phyloP scores from a whole-genome alignment of 345 rosid genomes.

The Salix viminalis region DNA sequence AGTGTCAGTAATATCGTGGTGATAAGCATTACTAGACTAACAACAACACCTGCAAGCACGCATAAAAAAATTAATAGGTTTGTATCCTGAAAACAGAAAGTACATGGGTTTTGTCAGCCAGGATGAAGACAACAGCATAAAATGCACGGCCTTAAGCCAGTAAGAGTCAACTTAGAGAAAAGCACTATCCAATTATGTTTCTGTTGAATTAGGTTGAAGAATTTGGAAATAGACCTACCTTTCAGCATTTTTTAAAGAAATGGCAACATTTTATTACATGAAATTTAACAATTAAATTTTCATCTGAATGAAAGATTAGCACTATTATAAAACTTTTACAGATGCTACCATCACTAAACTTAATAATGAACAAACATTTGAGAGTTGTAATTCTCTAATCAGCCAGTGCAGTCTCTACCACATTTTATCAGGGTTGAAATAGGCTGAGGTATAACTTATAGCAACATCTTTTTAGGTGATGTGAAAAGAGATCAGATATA shows the following conservation, averaged over 20 bases:
- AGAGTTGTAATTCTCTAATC: not conserved
- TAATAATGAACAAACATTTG: not conserved
- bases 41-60: slow-evolving; percentile 62
- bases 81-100: not conserved
- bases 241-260: not conserved
- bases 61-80: not conserved
- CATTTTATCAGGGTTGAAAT: not conserved
- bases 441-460: not conserved
- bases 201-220: not conserved
- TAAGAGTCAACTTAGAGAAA: not conserved
- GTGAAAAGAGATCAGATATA: not conserved
- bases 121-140: not conserved
- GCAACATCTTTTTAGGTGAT: not conserved
- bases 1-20: slow-evolving; percentile 64
- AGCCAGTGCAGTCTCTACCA: not conserved
- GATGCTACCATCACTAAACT: not conserved
- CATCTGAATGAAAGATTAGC: not conserved
- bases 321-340: not conserved
- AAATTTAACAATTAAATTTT: too few species aligned
- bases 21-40: slow-evolving; percentile 82
- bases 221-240: not conserved
- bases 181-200: not conserved
- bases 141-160: not conserved
- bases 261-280: not conserved
- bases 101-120: not conserved